These are phyloP conservation scores for Blastobotrys illinoisensis DNA, from an alignment of 1,139 yeast species.

Conservation along the genomic window DNA sequence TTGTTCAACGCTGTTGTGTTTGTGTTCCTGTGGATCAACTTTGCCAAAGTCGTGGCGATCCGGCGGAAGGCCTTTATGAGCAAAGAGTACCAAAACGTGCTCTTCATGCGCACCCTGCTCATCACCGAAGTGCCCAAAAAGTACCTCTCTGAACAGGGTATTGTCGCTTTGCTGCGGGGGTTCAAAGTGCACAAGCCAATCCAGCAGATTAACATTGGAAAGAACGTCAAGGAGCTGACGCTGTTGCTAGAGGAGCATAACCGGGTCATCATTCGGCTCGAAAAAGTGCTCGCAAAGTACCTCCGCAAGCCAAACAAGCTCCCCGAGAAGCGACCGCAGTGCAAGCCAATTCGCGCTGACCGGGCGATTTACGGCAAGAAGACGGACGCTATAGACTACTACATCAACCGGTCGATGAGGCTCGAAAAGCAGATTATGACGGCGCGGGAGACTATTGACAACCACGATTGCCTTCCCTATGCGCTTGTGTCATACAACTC, in stretches of 20 bases:
- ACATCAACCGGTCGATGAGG: constrained; percentile 19
- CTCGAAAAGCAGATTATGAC: constrained; percentile 27
- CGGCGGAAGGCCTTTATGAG: constrained; percentile 27
- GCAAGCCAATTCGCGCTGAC: constrained; percentile 22
- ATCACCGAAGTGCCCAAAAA: constrained; percentile 32
- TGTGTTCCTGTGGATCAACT: constrained; percentile 30
- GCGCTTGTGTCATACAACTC: constrained; percentile 36
- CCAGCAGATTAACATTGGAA: constrained; percentile 32
- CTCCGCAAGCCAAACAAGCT: constrained; percentile 27
- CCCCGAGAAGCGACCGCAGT: constrained; percentile 22
- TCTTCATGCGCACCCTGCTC: constrained; percentile 33
- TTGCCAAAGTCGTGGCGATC: constrained; percentile 26
- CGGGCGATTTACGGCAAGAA: constrained; percentile 13
- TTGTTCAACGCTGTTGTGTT: constrained; percentile 27
- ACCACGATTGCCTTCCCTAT: constrained; percentile 25
- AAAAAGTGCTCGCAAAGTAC: constrained; percentile 32
- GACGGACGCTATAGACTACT: constrained; percentile 33
- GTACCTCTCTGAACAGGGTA: constrained; percentile 27
- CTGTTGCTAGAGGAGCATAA: constrained; percentile 28
- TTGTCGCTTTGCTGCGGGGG: constrained; percentile 21
- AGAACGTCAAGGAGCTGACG: constrained; percentile 29
- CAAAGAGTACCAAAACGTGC: constrained; percentile 27
- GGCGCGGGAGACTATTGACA: constrained; percentile 24
- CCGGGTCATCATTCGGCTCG: constrained; percentile 26
- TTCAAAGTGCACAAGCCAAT: constrained; percentile 18